Conservation (phyloP, 495 filamentous ascomycete species). For the Venustampulla echinocandica region DNA sequence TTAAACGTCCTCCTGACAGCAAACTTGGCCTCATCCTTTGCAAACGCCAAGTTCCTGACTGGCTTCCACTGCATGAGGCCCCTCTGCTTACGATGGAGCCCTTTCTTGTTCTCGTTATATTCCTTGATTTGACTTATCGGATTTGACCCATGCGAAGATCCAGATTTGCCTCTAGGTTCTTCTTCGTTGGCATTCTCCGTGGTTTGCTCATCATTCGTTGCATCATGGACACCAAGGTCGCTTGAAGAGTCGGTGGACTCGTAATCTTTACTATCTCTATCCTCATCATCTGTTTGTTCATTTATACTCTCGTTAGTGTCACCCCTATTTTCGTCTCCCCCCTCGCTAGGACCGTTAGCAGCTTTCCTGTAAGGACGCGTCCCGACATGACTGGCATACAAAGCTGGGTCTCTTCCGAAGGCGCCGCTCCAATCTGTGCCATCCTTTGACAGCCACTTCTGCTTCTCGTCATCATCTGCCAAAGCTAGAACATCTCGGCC, state of each 20-base stretch:
- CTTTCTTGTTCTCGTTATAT: constrained; percentile 46
- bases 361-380: neutral
- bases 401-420: constrained; percentile 56
- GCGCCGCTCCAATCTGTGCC: constrained; percentile 87
- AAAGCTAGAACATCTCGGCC: constrained; percentile 70
- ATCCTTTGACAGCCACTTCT: constrained; percentile 68
- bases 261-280: constrained; percentile 41
- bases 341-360: neutral
- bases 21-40: constrained; percentile 59
- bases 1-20: constrained; percentile 50
- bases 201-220: constrained; percentile 16
- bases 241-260: constrained; percentile 24
- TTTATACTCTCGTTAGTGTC: constrained; percentile 30
- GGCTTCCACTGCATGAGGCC: constrained; percentile 74
- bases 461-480: constrained; percentile 57
- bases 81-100: constrained; percentile 58
- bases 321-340: neutral
- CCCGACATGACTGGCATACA: constrained; percentile 9
- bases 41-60: constrained; percentile 58
- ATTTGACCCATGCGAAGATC: constrained; percentile 8
- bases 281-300: constrained; percentile 36
- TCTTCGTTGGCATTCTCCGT: constrained; percentile 5
- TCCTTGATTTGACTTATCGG: constrained; percentile 30
- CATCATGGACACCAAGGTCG: constrained; percentile 40
- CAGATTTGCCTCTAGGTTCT: neutral